Percentiles rank a stretch among this genome's conserved stretches.
Conservation (phyloP, 1,284 basidiomycete species). For the Cutaneotrichosporon cutaneum region DNA sequence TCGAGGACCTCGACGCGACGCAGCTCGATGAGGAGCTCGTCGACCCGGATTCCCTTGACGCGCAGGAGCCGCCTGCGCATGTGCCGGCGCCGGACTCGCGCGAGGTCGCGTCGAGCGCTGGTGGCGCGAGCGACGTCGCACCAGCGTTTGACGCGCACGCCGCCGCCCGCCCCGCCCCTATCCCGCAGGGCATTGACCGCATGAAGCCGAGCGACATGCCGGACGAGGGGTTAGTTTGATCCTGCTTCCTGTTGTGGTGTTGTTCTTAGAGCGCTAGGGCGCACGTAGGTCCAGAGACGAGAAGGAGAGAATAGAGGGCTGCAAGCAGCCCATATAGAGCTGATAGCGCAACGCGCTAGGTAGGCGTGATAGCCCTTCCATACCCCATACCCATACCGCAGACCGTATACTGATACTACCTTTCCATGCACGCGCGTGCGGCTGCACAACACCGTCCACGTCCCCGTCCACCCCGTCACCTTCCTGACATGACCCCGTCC, state of each 20-base stretch:
- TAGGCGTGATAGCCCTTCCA: neutral
- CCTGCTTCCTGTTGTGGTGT: neutral
- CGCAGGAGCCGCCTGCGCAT: neutral
- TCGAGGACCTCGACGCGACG: conserved; percentile 45
- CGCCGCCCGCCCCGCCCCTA: neutral
- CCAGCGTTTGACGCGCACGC: conserved; percentile 10
- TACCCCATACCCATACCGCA: conserved; percentile 16
- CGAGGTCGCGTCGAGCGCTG: neutral
- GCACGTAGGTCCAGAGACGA: neutral
- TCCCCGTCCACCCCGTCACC: too few relatives aligned
- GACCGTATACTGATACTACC: conserved; percentile 16
- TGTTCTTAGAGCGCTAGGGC: conserved; percentile 7
- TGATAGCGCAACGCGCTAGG: neutral
- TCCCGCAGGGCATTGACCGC: conserved; percentile 25
- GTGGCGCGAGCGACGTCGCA: conserved; percentile 2
- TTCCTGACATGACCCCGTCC: neutral
- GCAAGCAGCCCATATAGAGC: neutral
- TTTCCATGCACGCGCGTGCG: conserved; percentile 14
- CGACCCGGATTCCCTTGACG: conserved; percentile 30
- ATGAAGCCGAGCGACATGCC: conserved; percentile 92
- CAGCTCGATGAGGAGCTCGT: conserved; percentile 43
- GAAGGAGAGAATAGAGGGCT: neutral
- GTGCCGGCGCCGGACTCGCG: neutral
- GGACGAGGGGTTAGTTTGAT: conserved; percentile 96
- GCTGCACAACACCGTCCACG: neutral